phyloP scores from a whole-genome alignment of 768 basidiomycete genomes.

The Mycena galericulata region DNA sequence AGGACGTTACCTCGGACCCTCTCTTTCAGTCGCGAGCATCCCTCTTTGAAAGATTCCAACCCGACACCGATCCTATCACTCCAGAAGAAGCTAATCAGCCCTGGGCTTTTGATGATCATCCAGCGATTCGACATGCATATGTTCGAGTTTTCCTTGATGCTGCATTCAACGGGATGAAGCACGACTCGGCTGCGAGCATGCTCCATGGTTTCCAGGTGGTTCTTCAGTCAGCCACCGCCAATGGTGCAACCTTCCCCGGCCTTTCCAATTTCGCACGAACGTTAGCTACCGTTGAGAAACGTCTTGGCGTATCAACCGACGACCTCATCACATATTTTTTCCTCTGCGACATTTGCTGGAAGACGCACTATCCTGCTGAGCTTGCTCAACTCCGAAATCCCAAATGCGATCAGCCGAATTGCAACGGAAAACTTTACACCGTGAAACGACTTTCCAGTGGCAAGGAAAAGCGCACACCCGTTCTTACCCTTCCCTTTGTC shows the following conservation, averaged over 20 bases:
- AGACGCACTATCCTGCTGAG: constrained; percentile 28
- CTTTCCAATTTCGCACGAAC: constrained; percentile 37
- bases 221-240: background rate
- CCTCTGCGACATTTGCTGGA: constrained; percentile 39
- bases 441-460: constrained; percentile 21
- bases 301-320: constrained; percentile 36
- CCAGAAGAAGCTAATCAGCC: constrained; percentile 13
- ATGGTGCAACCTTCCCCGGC: constrained; percentile 11
- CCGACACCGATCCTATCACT: background rate
- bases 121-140: constrained; percentile 38
- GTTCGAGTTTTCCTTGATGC: constrained; percentile 35
- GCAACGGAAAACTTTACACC: constrained; percentile 33
- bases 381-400: constrained; percentile 3
- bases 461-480: constrained; percentile 33
- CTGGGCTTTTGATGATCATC: constrained; percentile 40
- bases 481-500: constrained; percentile 38
- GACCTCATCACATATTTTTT: constrained; percentile 35
- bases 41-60: background rate
- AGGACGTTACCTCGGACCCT: background rate
- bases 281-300: constrained; percentile 35
- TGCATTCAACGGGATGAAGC: constrained; percentile 35
- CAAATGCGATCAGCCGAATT: constrained; percentile 15
- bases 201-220: constrained; percentile 18
- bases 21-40: background rate
- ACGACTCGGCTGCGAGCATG: constrained; percentile 7